A percentile compares a stretch with the other conserved stretches of the same genome.
phyloP scores from a whole-genome alignment of 2,329 filamentous ascomycete species.

The Diaporthe velutina region DNA sequence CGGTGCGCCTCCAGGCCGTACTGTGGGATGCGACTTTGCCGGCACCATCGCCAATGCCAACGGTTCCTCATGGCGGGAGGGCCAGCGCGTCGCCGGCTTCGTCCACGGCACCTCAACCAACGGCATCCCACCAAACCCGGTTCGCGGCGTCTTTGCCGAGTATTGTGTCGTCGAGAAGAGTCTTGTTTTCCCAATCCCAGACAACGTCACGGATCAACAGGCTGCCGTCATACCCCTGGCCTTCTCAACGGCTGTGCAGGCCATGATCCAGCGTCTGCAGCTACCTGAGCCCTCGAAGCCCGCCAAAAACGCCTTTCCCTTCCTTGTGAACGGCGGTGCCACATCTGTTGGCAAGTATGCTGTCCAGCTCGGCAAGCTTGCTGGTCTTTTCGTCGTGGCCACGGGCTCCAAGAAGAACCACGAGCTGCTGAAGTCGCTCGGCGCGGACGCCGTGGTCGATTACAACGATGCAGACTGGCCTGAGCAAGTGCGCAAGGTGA shows the following conservation, averaged over 20 bases:
- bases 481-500: conserved; percentile 72
- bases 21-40: conserved; percentile 52
- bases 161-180: conserved; percentile 45
- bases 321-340: conserved; percentile 39
- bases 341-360: conserved; percentile 38
- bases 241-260: conserved; percentile 60
- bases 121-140: conserved; percentile 23
- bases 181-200: conserved; percentile 48
- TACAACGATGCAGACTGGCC: conserved; percentile 43
- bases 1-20: conserved; percentile 43
- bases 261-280: conserved; percentile 47
- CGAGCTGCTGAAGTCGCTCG: conserved; percentile 36
- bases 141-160: conserved; percentile 49
- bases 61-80: conserved; percentile 47
- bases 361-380: conserved; percentile 40
- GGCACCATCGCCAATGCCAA: conserved; percentile 48
- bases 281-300: conserved; percentile 49
- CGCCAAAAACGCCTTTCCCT: conserved; percentile 48
- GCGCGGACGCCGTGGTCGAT: conserved; percentile 40
- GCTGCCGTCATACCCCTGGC: conserved; percentile 49
- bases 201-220: conserved; percentile 45
- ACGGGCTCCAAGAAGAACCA: conserved; percentile 41
- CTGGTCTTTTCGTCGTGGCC: conserved; percentile 39
- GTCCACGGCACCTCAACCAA: conserved; percentile 47
- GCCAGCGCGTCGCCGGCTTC: conserved; percentile 51